phyloP scores from a whole-genome alignment of 2,329 filamentous ascomycete genomes.

The Tolypocladium ovalisporum region DNA sequence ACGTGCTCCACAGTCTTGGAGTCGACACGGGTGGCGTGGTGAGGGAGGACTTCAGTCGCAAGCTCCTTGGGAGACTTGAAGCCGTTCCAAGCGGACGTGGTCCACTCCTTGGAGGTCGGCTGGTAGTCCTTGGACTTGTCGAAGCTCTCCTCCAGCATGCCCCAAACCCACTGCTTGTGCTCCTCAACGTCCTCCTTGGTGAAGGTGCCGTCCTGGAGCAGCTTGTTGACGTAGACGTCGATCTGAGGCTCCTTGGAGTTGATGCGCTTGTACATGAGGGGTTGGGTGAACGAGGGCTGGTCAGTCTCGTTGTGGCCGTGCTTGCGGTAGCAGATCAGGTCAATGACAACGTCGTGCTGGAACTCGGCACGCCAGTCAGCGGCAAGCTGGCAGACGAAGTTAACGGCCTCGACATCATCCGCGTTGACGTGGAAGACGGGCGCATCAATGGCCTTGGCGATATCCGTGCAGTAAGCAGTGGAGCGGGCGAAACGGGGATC shows the following conservation, averaged over 20 bases:
- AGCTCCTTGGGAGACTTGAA: slow-evolving; percentile 99
- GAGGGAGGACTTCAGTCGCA: slow-evolving; percentile 84
- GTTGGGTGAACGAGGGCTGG: slow-evolving; percentile 98
- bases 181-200: slow-evolving; percentile 96
- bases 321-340: slow-evolving; percentile 98
- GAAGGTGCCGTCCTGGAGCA: slow-evolving; percentile 86
- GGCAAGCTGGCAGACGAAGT: slow-evolving; percentile 94
- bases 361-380: slow-evolving; percentile 98
- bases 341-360: slow-evolving; percentile 95
- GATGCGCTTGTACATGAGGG: slow-evolving; percentile 98
- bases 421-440: slow-evolving; percentile 99
- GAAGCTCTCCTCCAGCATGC: slow-evolving; percentile 97
- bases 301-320: slow-evolving; percentile 99
- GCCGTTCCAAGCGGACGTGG: slow-evolving; percentile 97
- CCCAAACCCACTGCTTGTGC: slow-evolving; percentile 99
- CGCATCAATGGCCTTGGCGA: slow-evolving; percentile 96
- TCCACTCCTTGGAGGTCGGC: slow-evolving; percentile 93
- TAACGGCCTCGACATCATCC: slow-evolving; percentile 95
- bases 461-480: slow-evolving; percentile 97
- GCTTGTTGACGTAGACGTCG: slow-evolving; percentile 83
- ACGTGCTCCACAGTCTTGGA: slow-evolving; percentile 67
- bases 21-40: slow-evolving; percentile 77
- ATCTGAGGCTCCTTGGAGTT: slow-evolving; percentile 73
- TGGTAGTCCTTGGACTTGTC: slow-evolving; percentile 95
- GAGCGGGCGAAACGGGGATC: slow-evolving; percentile 95